Base-by-base conservation (phyloP, 129 eudicot species). In the Silybum marianum region DNA sequence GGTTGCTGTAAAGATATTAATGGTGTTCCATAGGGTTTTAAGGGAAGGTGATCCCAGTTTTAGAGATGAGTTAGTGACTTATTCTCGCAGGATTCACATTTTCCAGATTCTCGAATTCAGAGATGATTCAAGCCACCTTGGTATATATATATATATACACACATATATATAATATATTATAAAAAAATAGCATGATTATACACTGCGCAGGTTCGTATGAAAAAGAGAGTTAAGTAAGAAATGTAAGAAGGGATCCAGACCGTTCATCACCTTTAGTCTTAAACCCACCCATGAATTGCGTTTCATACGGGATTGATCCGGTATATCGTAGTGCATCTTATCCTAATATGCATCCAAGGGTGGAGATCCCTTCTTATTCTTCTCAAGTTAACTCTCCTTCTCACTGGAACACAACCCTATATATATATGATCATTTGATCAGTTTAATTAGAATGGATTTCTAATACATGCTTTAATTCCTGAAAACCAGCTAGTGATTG, bases 31-130 rank as follows among this genome's bases (percentile, higher is more conserved):
- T 80, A 86, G 97, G 86, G 81, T 91, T 77, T 72, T 94, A 75
- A 82, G 97, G 78, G 97, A 94, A 60, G 97, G 95, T 0, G 98
- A 94, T 84, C 91, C 98, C 44, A 87, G 91, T 44, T 91, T 94
- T 54, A 88, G 88, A 76, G 96, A 94, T 81, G 97, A 94, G 79
- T 80, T 94, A 34, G 67, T 94, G 2, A 80, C 77, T 44, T 84
- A 86, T 78, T 83, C 93, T 16, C 87, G 82, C 18, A 74, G 92
- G 72, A 90, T 92, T 58, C 83, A 88, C 6, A 68, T 94, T 62
- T 86, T 90, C 67, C 93, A 91, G 72, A 79, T 88, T 62, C 84
- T 89, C 21, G 90, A 92, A 76, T 92, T 94, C 81, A 92, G 86
- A 88, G 97, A 94, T 73, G 98, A 92, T 24, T 90, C 98, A 9